These are phyloP conservation scores for Theileria parva DNA, from an alignment of 169 alveolate genomes.

Conservation along the genomic window DNA sequence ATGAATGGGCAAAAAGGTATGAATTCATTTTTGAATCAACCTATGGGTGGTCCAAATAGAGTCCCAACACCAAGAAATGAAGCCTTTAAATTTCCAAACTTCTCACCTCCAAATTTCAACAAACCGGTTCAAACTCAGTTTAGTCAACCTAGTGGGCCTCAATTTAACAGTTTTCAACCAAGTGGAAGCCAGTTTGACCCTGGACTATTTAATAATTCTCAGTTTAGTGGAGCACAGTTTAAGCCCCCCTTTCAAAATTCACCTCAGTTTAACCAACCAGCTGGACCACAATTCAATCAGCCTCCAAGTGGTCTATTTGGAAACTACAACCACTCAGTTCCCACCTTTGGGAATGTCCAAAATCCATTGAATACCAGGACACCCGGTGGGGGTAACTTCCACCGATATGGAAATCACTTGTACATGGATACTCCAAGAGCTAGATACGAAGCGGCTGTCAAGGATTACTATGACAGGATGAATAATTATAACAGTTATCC, in stretches of 20 bases:
- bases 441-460: slow-evolving; percentile 20
- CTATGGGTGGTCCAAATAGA: background rate
- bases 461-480: slow-evolving; percentile 24
- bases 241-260: background rate
- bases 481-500: background rate
- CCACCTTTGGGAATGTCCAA: background rate
- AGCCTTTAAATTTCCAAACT: background rate
- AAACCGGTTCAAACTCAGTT: background rate
- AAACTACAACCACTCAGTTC: background rate
- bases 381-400: background rate
- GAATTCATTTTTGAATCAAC: background rate
- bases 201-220: background rate
- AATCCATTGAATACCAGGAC: background rate
- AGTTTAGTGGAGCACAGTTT: background rate
- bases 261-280: background rate
- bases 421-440: slow-evolving; percentile 18
- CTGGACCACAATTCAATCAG: background rate
- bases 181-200: background rate
- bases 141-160: background rate
- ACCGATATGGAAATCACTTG: background rate
- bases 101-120: background rate
- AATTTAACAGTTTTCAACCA: background rate
- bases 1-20: background rate
- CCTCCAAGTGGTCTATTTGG: background rate
- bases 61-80: background rate